Conservation (phyloP, 768 basidiomycete genomes). For the Pulveroboletus ravenelii region DNA sequence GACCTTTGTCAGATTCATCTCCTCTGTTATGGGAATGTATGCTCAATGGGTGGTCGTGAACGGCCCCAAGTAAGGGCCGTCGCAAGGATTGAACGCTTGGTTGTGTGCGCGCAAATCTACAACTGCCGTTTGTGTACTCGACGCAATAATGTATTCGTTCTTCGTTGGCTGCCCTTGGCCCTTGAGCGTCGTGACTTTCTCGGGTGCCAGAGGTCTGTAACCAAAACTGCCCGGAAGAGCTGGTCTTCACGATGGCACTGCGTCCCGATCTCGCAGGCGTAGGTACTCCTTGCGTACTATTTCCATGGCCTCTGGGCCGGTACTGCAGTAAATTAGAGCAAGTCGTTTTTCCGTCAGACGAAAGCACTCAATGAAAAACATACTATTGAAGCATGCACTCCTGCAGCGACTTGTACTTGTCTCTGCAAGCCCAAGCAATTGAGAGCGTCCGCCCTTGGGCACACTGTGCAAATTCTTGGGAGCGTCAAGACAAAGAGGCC, state of each 20-base stretch:
- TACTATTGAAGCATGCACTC: slow-evolving; percentile 79
- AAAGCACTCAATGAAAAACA: too few species aligned
- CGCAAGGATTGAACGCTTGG: neutral
- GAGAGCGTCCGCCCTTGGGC: slow-evolving; percentile 76
- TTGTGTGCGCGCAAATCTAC: neutral
- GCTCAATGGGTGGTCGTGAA: slow-evolving; percentile 59
- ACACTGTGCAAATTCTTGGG: slow-evolving; percentile 78
- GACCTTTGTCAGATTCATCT: slow-evolving; percentile 46
- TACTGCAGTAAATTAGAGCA: slow-evolving; percentile 38
- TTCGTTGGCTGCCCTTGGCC: neutral
- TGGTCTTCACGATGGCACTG: neutral
- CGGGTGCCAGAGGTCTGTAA: neutral
- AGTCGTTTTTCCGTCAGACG: neutral
- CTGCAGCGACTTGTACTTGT: slow-evolving; percentile 63
- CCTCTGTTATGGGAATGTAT: slow-evolving; percentile 65
- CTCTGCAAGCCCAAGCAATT: slow-evolving; percentile 79
- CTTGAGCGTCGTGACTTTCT: neutral
- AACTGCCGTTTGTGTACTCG: neutral
- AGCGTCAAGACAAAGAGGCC: neutral
- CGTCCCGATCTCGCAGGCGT: slow-evolving; percentile 47
- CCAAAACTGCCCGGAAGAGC: neutral
- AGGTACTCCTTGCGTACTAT: slow-evolving; percentile 67
- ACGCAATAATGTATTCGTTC: slow-evolving; percentile 6
- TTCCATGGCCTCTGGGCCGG: slow-evolving; percentile 71
- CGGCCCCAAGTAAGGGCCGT: slow-evolving; percentile 34